Evolutionary conservation across 202 grass and related monocot species (phyloP), one percentile per base, ranked within the genome.

Genomic region (Carex sylvatica): DNA sequence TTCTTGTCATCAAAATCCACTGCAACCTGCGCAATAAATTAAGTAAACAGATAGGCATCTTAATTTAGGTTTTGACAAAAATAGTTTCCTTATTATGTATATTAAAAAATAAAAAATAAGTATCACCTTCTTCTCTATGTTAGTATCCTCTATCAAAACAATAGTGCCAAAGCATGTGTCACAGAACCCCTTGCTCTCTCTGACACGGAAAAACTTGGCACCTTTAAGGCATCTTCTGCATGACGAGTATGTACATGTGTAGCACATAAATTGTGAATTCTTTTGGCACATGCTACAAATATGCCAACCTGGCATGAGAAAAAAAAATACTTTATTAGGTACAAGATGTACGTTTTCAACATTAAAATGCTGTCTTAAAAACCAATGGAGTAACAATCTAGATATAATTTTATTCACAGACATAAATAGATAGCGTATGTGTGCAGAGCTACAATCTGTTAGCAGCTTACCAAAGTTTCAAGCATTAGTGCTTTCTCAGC

Each of bases 221-320:
- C 83, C 85, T 65, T 81, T 95, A 77, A 96, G 77, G 86, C 96
- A 99, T 22, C 52, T 74, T 92, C 91, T 99, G 83, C 96, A 99
- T 22, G 93, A 75, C 10, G 96, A 99, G 79, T 92, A 96, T 59
- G 96, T 90, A 70, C 96, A 98, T n/a, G 96, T 98, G 66, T 92
- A 98, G 87, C 96, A 98, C 91, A 98, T 93, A 61, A 91, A 95
- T 85, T 93, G 86, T 52, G 86, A 91, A 74, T 87, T 80, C 84
- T 93, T 99, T 87, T 93, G 86, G 78, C 96, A 99, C 81, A 89
- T 92, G 79, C 96, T 96, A 90, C 96, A 99, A 82, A 99, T 96
- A 85, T 99, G 96, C 96, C 96, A 99, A 18, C 96, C 96, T 99
- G 86, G 74, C 66, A 85, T 70, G 42, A 65, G 79, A 86, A 86